A percentile compares a stretch with the other conserved stretches of the same genome.
Evolutionary conservation across 2,329 filamentous ascomycete genomes (phyloP).

Genomic region (Peltaster fructicola): DNA sequence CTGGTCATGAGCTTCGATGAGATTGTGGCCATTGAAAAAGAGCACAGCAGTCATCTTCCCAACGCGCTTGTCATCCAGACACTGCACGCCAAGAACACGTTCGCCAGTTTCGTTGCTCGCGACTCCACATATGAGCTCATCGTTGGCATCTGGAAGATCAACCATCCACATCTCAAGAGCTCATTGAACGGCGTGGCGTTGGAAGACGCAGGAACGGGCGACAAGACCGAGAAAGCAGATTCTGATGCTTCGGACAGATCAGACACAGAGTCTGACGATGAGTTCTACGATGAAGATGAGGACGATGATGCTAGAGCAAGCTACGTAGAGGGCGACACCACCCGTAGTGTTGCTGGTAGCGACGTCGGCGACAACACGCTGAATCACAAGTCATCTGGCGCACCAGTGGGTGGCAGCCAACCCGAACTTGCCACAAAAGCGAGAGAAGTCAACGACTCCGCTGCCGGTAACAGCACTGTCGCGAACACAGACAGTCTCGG

Average conservation of each 20-base stretch:
- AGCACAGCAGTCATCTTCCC: conserved; percentile 82
- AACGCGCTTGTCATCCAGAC: conserved; percentile 97
- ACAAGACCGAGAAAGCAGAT: conserved; percentile 77
- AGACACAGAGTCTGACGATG: conserved; percentile 53
- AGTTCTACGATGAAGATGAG: conserved; percentile 64
- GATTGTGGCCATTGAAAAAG: conserved; percentile 90
- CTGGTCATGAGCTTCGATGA: conserved; percentile 97
- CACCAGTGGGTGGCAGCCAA: conserved; percentile 19
- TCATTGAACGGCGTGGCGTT: conserved; percentile 76
- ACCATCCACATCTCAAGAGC: conserved; percentile 78
- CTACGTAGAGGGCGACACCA: conserved; percentile 34
- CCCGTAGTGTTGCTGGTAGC: conserved; percentile 35
- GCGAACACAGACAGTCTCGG: conserved; percentile 58
- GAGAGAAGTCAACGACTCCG: conserved; percentile 21
- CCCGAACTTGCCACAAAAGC: conserved; percentile 21
- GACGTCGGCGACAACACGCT: conserved; percentile 31
- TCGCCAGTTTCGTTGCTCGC: conserved; percentile 84
- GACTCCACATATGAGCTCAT: conserved; percentile 95
- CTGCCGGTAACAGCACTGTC: conserved; percentile 23
- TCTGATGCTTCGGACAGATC: conserved; percentile 32
- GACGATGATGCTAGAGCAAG: conserved; percentile 48
- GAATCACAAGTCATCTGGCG: conserved; percentile 54
- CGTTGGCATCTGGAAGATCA: conserved; percentile 96
- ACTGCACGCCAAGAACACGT: conserved; percentile 83
- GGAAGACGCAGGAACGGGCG: conserved; percentile 58